These are phyloP conservation scores for Pseudotsuga menziesii DNA, from an alignment of 75 land plant species.

Conservation along the genomic window DNA sequence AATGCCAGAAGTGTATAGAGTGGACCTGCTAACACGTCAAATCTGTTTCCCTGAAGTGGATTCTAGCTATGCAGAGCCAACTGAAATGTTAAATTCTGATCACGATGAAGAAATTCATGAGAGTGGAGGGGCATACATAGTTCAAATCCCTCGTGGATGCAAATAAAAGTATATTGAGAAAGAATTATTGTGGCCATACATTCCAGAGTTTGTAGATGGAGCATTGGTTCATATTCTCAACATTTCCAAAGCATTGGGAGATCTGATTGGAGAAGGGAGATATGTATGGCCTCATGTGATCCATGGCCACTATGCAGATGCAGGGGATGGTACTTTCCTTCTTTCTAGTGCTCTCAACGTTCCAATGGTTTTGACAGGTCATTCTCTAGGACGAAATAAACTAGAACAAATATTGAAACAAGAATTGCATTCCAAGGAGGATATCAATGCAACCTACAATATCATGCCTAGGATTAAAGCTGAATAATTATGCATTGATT, in stretches of 20 bases:
- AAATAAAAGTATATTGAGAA: conserved; percentile 71
- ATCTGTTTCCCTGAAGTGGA: conserved; percentile 48
- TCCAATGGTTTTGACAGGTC: conserved; percentile 91
- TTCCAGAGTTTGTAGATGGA: conserved; percentile 94
- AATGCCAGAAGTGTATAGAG: conserved; percentile 58
- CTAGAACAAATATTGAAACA: conserved; percentile 86
- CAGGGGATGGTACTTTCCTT: conserved; percentile 77
- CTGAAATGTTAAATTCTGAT: conserved; percentile 44
- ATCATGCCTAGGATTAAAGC: conserved; percentile 84
- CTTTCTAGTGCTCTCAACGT: conserved; percentile 90
- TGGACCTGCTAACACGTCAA: conserved; percentile 47
- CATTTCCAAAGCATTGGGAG: conserved; percentile 84
- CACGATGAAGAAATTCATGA: conserved; percentile 66
- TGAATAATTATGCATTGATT: conserved; percentile 75
- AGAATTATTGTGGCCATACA: conserved; percentile 81
- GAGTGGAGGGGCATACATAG: conserved; percentile 84
- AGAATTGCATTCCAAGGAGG: conserved; percentile 74
- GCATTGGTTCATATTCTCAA: conserved; percentile 76
- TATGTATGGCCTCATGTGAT: conserved; percentile 85
- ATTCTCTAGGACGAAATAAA: conserved; percentile 89
- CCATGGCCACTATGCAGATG: conserved; percentile 97
- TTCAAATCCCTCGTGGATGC: conserved; percentile 87
- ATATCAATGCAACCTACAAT: conserved; percentile 73
- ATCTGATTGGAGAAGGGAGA: conserved; percentile 58
- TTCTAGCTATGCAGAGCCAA: conserved; percentile 58